Evolutionary conservation across 2,329 filamentous ascomycete species (phyloP).

Genomic region (Elsinoe batatas): DNA sequence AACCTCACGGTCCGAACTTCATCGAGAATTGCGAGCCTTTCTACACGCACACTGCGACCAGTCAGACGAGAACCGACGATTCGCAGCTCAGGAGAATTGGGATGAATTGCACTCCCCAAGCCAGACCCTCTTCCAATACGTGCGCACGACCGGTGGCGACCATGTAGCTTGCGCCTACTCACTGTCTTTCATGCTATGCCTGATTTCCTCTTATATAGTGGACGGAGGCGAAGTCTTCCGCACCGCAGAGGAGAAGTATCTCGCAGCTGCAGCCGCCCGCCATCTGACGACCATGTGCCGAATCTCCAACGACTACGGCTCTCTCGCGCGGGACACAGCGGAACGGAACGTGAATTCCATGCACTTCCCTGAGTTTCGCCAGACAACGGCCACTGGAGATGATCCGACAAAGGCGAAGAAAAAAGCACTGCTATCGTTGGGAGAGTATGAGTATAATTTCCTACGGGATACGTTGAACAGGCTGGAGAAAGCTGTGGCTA

Average conservation of each 20-base stretch:
- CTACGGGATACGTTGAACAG: neutral
- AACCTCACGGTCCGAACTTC: neutral
- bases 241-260: neutral
- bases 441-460: neutral
- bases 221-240: neutral
- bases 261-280: neutral
- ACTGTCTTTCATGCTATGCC: neutral
- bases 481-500: neutral
- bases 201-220: neutral
- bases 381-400: neutral
- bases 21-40: neutral
- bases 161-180: neutral
- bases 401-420: neutral
- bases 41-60: neutral
- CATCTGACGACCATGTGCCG: neutral
- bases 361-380: neutral
- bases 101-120: neutral
- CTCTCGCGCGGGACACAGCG: neutral
- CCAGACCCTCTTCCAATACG: neutral
- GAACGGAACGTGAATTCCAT: neutral
- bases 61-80: neutral
- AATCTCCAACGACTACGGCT: neutral
- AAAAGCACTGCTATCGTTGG: neutral
- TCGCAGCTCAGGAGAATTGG: neutral
- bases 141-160: neutral